phyloP scores from a whole-genome alignment of 805 yeast species.

The Saccharomycopsis olivae region DNA sequence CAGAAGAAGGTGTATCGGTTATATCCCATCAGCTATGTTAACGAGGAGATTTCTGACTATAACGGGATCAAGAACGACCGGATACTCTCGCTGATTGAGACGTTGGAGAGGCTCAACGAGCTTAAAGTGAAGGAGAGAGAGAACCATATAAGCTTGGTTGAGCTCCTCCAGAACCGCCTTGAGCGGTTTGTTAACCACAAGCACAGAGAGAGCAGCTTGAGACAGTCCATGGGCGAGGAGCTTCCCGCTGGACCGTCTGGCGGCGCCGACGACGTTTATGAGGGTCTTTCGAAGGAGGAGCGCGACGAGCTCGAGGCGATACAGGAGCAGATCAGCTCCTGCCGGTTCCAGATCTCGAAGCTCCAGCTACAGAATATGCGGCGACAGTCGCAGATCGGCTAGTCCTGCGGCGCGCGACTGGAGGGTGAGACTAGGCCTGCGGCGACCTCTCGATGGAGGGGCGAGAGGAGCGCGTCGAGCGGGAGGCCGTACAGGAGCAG shows the following conservation, averaged over 20 bases:
- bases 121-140: slow-evolving; percentile 15
- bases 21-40: slow-evolving; percentile 16
- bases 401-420: no score
- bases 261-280: not conserved
- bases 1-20: slow-evolving; percentile 15
- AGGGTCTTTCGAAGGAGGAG: slow-evolving; percentile 4
- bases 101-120: slow-evolving; percentile 14
- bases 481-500: slow-evolving; percentile 11
- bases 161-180: slow-evolving; percentile 13
- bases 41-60: slow-evolving; percentile 17
- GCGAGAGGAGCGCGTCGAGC: slow-evolving; percentile 8
- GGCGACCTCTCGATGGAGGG: slow-evolving; percentile 2
- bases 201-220: not conserved
- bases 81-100: slow-evolving; percentile 17
- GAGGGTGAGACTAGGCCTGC: not conserved
- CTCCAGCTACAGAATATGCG: slow-evolving; percentile 11
- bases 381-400: no score
- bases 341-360: slow-evolving; percentile 14
- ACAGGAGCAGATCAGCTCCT: slow-evolving; percentile 11
- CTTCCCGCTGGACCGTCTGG: no score
- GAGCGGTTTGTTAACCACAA: slow-evolving; percentile 14
- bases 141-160: slow-evolving; percentile 12
- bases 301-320: slow-evolving; percentile 7
- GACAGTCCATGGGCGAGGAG: not conserved
- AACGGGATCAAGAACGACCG: slow-evolving; percentile 14